These are phyloP conservation scores for Amaranthus hypochondriacus DNA, from an alignment of 148 eudicot genomes.

Conservation along the genomic window DNA sequence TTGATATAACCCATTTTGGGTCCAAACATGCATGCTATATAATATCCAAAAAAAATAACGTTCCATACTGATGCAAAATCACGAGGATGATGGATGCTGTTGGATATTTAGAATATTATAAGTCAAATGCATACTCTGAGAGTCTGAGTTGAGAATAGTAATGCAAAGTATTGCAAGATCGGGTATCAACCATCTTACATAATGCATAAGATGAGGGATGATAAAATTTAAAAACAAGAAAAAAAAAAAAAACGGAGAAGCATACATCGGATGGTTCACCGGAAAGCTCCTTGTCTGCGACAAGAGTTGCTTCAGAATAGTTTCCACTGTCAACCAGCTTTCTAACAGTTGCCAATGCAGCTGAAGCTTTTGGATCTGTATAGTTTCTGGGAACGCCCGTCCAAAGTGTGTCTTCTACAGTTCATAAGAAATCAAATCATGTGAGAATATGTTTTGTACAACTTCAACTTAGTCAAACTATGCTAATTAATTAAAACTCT, in stretches of 20 bases:
- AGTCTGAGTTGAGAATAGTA: too few relatives aligned
- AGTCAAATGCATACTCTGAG: too few relatives aligned
- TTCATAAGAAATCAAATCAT: not conserved
- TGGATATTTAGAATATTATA: too few relatives aligned
- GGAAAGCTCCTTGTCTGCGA: conserved; percentile 48
- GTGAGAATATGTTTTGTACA: not conserved
- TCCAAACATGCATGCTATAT: not conserved
- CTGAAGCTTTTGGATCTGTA: conserved; percentile 52
- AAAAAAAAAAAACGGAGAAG: conserved; percentile 3
- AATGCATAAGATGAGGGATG: not conserved
- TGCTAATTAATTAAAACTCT: too few relatives aligned
- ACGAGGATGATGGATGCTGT: too few relatives aligned
- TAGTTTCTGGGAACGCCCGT: conserved; percentile 74
- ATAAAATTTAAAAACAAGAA: not conserved
- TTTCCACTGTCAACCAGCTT: conserved; percentile 64
- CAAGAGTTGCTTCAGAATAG: conserved; percentile 60
- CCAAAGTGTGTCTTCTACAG: conserved; percentile 87
- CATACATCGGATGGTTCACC: conserved; percentile 61
- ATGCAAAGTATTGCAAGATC: too few relatives aligned
- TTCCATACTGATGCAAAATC: not conserved
- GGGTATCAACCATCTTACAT: not conserved
- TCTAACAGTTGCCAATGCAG: conserved; percentile 50
- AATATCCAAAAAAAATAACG: not conserved
- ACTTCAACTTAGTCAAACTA: not conserved
- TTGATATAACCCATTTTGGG: not conserved